A percentile compares a stretch with the other conserved stretches of the same genome.
Evolutionary conservation across 1,139 yeast species (phyloP).

Genomic region (Lodderomyces pseudojiufengensis): DNA sequence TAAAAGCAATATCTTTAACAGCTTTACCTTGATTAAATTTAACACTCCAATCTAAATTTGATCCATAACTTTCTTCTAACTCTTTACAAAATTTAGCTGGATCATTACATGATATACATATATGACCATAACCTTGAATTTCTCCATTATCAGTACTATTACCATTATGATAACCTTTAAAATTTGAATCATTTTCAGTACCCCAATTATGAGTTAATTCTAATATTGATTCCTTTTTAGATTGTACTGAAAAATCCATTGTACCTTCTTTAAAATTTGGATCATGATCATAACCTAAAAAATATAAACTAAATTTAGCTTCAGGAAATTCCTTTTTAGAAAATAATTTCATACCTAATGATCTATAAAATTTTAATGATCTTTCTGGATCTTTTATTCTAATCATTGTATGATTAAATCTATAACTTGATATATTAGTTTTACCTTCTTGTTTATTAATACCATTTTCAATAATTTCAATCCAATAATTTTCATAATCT

Average conservation of each 20-base stretch:
- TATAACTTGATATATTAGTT: conserved; percentile 44
- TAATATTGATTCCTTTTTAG: conserved; percentile 60
- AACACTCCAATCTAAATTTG: conserved; percentile 34
- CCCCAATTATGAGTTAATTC: conserved; percentile 97
- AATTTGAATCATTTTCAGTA: conserved; percentile 72
- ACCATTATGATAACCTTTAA: conserved; percentile 78
- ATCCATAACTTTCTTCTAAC: conserved; percentile 40
- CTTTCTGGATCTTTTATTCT: conserved; percentile 81
- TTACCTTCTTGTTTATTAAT: conserved; percentile 35
- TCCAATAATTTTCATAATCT: conserved; percentile 97
- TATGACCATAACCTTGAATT: conserved; percentile 83
- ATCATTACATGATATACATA: conserved; percentile 69
- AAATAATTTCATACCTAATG: conserved; percentile 76
- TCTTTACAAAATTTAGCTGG: conserved; percentile 54
- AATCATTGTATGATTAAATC: conserved; percentile 89
- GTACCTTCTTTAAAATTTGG: conserved; percentile 35
- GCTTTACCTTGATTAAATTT: conserved; percentile 58
- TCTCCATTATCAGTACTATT: conserved; percentile 54
- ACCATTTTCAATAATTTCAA: conserved; percentile 75
- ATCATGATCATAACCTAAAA: conserved; percentile 64
- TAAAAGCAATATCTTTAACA: conserved; percentile 59
- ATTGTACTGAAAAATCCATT: conserved; percentile 25
- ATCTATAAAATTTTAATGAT: conserved; percentile 72
- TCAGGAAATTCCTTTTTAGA: conserved; percentile 52
- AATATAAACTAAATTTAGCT: conserved; percentile 83